Base-by-base conservation (phyloP, 2,329 filamentous ascomycete species). In the Rhinocladiella similis region DNA sequence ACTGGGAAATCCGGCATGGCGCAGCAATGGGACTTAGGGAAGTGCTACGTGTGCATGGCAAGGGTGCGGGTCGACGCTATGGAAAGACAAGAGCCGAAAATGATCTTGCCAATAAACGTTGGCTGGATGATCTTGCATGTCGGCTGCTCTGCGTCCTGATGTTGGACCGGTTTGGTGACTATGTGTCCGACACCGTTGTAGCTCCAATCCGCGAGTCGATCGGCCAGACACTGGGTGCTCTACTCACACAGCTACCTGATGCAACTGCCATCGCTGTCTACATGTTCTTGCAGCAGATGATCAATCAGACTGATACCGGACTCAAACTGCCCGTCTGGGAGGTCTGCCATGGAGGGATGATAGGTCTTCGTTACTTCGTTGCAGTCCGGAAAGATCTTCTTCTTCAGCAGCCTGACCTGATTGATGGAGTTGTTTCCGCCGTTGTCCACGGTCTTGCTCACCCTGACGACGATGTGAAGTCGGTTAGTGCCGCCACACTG, bases 311-410 rank as follows among this genome's bases (percentile, higher is more conserved):
- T 41, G 90, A 96, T 64, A 77, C 94, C 19, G 83, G 85, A 36
- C 77, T 92, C 20, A 85, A 87, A 20, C 83, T 83, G 29, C 86
- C 89, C 13, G 82, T 91, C 27, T 99, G 94, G 94, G 91, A 96
- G 57, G 89, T 97, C 36, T 96, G 92, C 67, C 95, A 99, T 71
- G 94, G 94, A 63, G 94, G 94, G 60, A 99, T 99, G 94, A 92
- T 97, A 46, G 94, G 94, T 6, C 76, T 99, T 67, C 84, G 93
- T 66, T 99, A 99, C 68, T 84, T 99, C 46, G 94, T 99, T 27
- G 94, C 94, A 7, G 91, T 99, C 35, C 85, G 94, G 48, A 97
- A 94, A 66, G 94, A 97, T 69, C 77, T 99, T 2, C 83, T 99
- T 5, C 82, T 97, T 22, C 83, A 91, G 67, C 89, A 97, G 66